Evolutionary conservation across 2,329 filamentous ascomycete species (phyloP), one percentile per base, ranked within the genome.

Genomic region (Emmonsiellopsis sp.): DNA sequence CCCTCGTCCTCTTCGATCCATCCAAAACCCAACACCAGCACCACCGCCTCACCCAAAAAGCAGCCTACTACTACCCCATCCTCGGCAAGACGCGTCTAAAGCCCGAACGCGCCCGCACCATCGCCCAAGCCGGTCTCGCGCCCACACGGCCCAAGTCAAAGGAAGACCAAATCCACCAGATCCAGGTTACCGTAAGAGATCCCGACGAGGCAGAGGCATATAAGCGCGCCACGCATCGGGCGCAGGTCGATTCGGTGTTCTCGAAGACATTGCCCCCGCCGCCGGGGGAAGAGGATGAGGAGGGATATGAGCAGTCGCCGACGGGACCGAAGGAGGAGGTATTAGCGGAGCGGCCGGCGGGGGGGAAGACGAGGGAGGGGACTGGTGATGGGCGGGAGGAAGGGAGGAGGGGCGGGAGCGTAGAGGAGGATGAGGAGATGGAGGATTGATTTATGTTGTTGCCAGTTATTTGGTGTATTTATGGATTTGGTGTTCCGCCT

Each of bases 1-100:
- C 79, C 2, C 53, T 85, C 48, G 78, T 80, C 0, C 65, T 85
- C 36, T 79, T 82, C 61, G 76, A 84, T 58, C 73, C 75, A 0
- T 71, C 58, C 13, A 60, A 67, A 46, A 57, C 58, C 14, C 13
- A 39, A 44, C 33, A 9, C 42, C 32, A 32, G 36, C 14, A 14
- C 47, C 31, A 21, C 49, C 6, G 6, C 10, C 49, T 52, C 40
- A 52, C 33, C 14, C 49, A 52, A 44, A 52, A 43, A 31, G 49
- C 37, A 14, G 49, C 49, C 27, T 52, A 52, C 33, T 52, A 52
- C 17, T 52, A 52, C 32, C 49, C 81, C 0, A 77, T 85, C 52
- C 66, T 77, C 17, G 76, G 78, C 61, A 77, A 78, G 62, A 77
- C 77, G n/a, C 74, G 73, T 21, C 71, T 85, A 47, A 79, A 77